Conservation (phyloP, 208 protist species). For the Leishmania lainsoni region DNA sequence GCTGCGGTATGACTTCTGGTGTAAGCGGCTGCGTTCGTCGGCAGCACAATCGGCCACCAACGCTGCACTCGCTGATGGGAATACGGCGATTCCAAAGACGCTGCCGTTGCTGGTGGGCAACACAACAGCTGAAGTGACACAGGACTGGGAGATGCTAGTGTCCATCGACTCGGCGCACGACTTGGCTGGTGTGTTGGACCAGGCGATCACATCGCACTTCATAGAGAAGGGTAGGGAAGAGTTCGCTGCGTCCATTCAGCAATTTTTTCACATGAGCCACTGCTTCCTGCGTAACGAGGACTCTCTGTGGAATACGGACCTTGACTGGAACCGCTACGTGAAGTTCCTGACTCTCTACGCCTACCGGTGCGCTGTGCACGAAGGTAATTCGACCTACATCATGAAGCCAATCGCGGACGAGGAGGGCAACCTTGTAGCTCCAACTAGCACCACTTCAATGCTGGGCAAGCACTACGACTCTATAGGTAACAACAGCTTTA, state of each 20-base stretch:
- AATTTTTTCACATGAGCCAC: conserved; percentile 61
- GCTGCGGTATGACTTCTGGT: conserved; percentile 90
- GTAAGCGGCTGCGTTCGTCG: conserved; percentile 37
- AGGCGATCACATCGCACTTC: conserved; percentile 82
- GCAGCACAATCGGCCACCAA: neutral
- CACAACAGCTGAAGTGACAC: conserved; percentile 13
- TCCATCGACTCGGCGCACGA: conserved; percentile 64
- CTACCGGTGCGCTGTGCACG: conserved; percentile 40
- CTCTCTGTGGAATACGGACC: conserved; percentile 34
- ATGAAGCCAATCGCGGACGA: conserved; percentile 49
- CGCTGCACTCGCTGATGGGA: conserved; percentile 12
- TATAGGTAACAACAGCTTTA: conserved; percentile 44
- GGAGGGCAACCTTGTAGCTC: conserved; percentile 45
- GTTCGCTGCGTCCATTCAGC: conserved; percentile 43
- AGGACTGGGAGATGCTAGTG: conserved; percentile 25
- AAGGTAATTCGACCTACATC: conserved; percentile 32
- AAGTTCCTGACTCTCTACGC: conserved; percentile 88
- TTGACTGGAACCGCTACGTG: conserved; percentile 80
- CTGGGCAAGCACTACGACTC: conserved; percentile 67
- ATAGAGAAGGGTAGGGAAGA: conserved; percentile 47
- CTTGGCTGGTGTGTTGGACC: conserved; percentile 70
- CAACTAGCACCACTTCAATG: conserved; percentile 42
- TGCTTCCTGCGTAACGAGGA: conserved; percentile 55
- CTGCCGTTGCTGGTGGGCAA: conserved; percentile 29
- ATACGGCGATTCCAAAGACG: conserved; percentile 20